Evolutionary conservation across 768 basidiomycete species (phyloP).

Genomic region (Xerocomus potaroensis): DNA sequence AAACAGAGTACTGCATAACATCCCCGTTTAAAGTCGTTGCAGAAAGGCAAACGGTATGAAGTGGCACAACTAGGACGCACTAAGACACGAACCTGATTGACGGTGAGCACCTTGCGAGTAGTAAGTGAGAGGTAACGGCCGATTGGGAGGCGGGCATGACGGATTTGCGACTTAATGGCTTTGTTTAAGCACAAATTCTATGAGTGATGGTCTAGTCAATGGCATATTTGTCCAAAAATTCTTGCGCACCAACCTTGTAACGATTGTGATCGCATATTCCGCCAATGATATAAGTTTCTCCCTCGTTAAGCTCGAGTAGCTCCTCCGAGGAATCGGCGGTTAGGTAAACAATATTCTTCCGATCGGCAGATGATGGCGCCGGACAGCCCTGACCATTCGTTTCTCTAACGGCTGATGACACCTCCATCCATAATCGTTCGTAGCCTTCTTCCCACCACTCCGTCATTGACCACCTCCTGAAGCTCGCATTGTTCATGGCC

Average conservation of each 20-base stretch:
- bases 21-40: conserved; percentile 1
- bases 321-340: conserved; percentile 92
- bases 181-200: conserved; percentile 90
- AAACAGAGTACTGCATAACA: not conserved
- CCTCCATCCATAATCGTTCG: conserved; percentile 56
- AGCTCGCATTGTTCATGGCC: conserved; percentile 56
- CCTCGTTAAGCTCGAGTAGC: conserved; percentile 73
- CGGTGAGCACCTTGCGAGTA: conserved; percentile 93
- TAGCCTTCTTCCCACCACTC: conserved; percentile 83
- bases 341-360: conserved; percentile 75
- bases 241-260: conserved; percentile 61
- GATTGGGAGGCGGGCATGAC: conserved; percentile 90
- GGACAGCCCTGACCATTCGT: not conserved
- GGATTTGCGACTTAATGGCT: conserved; percentile 66
- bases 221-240: not conserved
- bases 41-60: conserved; percentile 1
- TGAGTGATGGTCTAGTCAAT: conserved; percentile 7
- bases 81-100: conserved; percentile 66
- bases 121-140: conserved; percentile 84
- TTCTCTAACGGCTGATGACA: conserved; percentile 1
- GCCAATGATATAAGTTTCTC: conserved; percentile 91
- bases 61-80: not conserved
- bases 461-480: conserved; percentile 76
- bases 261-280: conserved; percentile 96
- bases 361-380: conserved; percentile 21